Evolutionary conservation across 179 eudicot genomes (phyloP).

Genomic region (Carnegiea gigantea): DNA sequence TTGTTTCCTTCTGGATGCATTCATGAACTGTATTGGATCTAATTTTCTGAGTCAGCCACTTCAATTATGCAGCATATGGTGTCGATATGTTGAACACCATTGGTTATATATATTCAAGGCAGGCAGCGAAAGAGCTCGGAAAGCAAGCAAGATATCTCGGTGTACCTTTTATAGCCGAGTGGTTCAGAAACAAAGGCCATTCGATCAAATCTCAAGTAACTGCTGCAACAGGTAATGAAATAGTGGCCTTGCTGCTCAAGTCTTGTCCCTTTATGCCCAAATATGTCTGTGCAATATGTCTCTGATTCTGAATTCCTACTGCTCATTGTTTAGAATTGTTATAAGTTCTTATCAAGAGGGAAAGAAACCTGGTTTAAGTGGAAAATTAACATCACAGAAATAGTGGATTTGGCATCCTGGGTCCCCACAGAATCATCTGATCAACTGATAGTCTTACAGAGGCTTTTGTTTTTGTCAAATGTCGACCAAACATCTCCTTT

Average conservation of each 20-base stretch:
- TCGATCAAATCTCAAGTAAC: slow-evolving; percentile 95
- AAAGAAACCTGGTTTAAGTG: background rate
- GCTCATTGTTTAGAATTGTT: background rate
- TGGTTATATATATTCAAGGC: slow-evolving; percentile 94
- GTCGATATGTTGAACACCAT: slow-evolving; percentile 93
- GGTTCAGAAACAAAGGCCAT: slow-evolving; percentile 99
- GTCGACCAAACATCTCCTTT: background rate
- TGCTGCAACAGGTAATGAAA: slow-evolving; percentile 84
- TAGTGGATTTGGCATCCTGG: background rate
- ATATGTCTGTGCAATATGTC: background rate
- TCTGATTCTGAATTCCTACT: background rate
- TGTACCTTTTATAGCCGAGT: slow-evolving; percentile 95
- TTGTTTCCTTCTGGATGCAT: background rate
- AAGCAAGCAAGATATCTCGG: slow-evolving; percentile 86
- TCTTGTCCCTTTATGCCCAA: slow-evolving; percentile 8
- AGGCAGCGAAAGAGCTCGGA: slow-evolving; percentile 97
- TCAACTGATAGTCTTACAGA: background rate
- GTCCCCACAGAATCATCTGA: background rate
- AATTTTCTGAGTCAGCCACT: slow-evolving; percentile 24
- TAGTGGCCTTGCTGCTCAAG: slow-evolving; percentile 8
- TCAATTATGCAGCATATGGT: slow-evolving; percentile 78
- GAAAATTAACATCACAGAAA: slow-evolving; percentile 1
- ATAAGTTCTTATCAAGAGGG: too few relatives aligned
- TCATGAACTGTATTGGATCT: background rate
- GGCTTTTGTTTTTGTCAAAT: background rate